Evolutionary conservation across 768 basidiomycete genomes (phyloP), one percentile per base, ranked within the genome.

Genomic region (Hysterangium stoloniferum): DNA sequence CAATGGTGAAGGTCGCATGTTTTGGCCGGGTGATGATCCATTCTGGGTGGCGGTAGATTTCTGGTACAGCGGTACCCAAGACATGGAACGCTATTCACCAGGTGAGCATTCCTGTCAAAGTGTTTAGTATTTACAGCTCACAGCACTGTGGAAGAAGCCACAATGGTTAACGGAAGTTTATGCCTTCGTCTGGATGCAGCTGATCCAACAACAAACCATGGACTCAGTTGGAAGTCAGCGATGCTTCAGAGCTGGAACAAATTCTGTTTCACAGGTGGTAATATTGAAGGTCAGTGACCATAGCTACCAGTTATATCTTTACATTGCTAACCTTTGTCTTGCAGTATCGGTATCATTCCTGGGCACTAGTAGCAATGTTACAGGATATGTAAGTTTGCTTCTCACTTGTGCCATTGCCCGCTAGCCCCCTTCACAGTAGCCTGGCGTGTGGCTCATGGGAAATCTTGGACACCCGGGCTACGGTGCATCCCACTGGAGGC

Each of bases 241-340:
- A 89, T 91, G 86, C 68, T 93, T 4, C 87, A 91, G 66, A 78
- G 78, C 33, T 92, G 90, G 88, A 91, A 92, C 67, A 89, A 91
- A 71, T 82, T 91, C 60, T 73, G 73, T 60, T 74, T 73, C 62
- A 68, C 66, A 7, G 64, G 65, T 1, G 69, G 69, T 6, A 84
- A 85, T 65, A 76, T 92, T 53, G 90, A 90, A 68, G 65, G 66
- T 66, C 19, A 49, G 51, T 51, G n/a, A 34, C n/a, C n/a, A n/a
- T n/a, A n/a, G n/a, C n/a, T n/a, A n/a, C n/a, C n/a, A n/a, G n/a
- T n/a, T n/a, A n/a, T n/a, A n/a, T n/a, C n/a, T n/a, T n/a, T n/a
- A n/a, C n/a, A n/a, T n/a, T n/a, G n/a, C n/a, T n/a, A n/a, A n/a
- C n/a, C n/a, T n/a, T n/a, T n/a, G n/a, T n/a, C n/a, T n/a, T n/a